Evolutionary conservation across 2,329 filamentous ascomycete species (phyloP).

Genomic region (Nothopassalora personata): DNA sequence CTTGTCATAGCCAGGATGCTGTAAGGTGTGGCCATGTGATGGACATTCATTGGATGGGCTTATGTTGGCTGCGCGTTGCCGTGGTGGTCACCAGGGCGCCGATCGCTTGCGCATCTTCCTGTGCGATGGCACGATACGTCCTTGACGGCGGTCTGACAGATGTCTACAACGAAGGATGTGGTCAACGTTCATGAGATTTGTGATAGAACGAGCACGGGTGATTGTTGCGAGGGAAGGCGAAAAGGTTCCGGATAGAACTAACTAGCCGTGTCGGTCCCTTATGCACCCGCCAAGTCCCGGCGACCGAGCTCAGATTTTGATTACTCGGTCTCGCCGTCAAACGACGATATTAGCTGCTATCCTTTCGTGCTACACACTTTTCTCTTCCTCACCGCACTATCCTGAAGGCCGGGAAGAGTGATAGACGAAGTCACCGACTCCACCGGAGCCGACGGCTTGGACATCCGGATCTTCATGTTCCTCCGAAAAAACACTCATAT

Average conservation of each 20-base stretch:
- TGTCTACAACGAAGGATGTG: background rate
- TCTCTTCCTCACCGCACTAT: background rate
- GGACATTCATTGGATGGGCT: background rate
- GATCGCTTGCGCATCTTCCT: background rate
- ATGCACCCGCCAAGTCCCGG: no score
- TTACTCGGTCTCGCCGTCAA: background rate
- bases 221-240: background rate
- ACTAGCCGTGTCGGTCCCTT: no score
- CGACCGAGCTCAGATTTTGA: background rate
- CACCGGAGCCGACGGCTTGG: background rate
- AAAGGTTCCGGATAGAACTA: background rate
- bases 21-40: background rate
- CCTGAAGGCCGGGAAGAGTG: no score
- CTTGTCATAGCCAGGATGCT: background rate
- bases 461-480: conserved; percentile 2
- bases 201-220: no score
- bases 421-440: background rate
- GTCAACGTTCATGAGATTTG: background rate
- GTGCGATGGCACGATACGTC: background rate
- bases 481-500: background rate
- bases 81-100: background rate
- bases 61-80: background rate
- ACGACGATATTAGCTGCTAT: background rate
- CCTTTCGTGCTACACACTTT: background rate
- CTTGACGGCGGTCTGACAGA: background rate